These are phyloP conservation scores for Malus sieversii DNA, from an alignment of 306 rosid species.

Conservation along the genomic window DNA sequence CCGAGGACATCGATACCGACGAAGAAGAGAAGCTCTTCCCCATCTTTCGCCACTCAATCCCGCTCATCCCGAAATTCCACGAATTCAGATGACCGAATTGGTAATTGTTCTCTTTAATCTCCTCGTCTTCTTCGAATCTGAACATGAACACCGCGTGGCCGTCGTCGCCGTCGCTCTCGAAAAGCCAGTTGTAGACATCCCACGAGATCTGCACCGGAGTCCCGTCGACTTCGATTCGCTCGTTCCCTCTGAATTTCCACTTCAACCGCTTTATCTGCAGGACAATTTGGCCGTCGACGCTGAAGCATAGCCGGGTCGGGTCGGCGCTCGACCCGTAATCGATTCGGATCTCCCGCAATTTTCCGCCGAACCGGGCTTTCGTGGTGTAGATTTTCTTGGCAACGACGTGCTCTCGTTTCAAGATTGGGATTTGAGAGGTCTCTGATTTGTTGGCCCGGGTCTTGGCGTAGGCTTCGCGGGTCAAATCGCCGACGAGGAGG, in stretches of 20 bases:
- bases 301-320: constrained; percentile 34
- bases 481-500: constrained; percentile 61
- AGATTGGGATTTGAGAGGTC: constrained; percentile 30
- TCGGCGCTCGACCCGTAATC: constrained; percentile 40
- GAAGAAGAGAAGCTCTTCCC: constrained; percentile 68
- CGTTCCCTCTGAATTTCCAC: constrained; percentile 89
- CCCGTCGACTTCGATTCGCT: constrained; percentile 55
- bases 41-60: constrained; percentile 49
- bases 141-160: constrained; percentile 84
- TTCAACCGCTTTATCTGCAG: constrained; percentile 52
- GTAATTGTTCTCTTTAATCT: not conserved
- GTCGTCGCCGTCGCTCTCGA: constrained; percentile 38
- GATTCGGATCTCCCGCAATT: constrained; percentile 49
- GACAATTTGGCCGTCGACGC: constrained; percentile 42
- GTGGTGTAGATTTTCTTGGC: constrained; percentile 58
- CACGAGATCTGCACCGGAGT: constrained; percentile 68
- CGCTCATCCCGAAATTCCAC: constrained; percentile 48
- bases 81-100: constrained; percentile 26
- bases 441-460: constrained; percentile 27
- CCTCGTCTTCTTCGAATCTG: constrained; percentile 57
- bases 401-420: constrained; percentile 63
- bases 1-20: constrained; percentile 67
- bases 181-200: constrained; percentile 88
- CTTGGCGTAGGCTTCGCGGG: constrained; percentile 47
- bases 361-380: constrained; percentile 55